A percentile compares a stretch with the other conserved stretches of the same genome.
Conservation (phyloP, 148 eudicot species). For the Chenopodium quinoa region DNA sequence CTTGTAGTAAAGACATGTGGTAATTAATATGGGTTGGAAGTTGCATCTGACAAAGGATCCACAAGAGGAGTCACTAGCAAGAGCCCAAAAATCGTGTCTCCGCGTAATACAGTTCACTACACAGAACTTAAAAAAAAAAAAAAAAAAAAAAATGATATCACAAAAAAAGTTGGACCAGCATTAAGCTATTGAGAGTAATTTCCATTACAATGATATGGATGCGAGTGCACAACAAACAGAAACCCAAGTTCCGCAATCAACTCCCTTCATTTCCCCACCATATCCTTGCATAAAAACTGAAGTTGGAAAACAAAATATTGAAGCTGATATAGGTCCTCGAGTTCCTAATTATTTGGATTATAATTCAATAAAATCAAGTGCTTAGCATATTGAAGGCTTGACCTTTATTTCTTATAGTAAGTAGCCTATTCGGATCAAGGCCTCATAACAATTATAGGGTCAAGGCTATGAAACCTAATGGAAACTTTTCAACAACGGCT, state of each 20-base stretch:
- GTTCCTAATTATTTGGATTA: too few species aligned
- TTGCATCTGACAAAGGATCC: background rate
- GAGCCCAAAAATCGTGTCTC: background rate
- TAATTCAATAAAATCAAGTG: too few species aligned
- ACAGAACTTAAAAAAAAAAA: background rate
- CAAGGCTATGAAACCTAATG: background rate
- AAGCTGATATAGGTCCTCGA: too few species aligned
- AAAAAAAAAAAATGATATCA: background rate
- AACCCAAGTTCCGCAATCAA: background rate
- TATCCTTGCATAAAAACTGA: background rate
- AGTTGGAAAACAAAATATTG: background rate
- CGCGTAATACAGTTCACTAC: background rate
- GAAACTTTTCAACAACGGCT: background rate
- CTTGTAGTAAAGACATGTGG: too few species aligned
- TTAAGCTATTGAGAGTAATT: background rate
- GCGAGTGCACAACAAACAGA: background rate
- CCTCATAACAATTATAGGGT: background rate
- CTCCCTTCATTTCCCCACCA: background rate
- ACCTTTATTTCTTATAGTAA: background rate
- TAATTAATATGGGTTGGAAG: too few species aligned
- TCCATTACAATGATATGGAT: background rate
- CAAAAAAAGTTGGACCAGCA: background rate
- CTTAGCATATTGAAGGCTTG: background rate
- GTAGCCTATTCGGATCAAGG: background rate
- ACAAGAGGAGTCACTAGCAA: background rate